phyloP scores from a whole-genome alignment of 768 basidiomycete species.

The Boletus edulis region DNA sequence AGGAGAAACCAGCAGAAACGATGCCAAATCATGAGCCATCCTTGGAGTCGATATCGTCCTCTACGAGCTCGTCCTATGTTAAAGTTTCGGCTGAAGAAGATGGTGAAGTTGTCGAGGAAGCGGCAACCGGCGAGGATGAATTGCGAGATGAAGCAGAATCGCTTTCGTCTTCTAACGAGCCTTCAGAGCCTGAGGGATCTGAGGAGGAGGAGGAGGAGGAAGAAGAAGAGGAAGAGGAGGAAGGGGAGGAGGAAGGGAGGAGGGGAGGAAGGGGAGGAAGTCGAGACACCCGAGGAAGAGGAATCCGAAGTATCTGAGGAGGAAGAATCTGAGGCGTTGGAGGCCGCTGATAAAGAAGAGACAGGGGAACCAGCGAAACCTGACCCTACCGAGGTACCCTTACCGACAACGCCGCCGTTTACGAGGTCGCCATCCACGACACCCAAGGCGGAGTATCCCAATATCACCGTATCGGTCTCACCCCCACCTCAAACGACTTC shows the following conservation, averaged over 20 bases:
- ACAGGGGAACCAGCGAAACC: constrained; percentile 12
- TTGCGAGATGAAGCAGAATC: constrained; percentile 30
- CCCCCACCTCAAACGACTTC: constrained; percentile 30
- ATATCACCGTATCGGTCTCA: constrained; percentile 35
- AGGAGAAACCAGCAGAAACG: constrained; percentile 10
- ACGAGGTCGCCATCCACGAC: constrained; percentile 58
- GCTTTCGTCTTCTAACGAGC: too few relatives aligned
- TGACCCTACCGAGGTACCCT: constrained; percentile 23
- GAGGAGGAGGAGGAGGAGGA: too few relatives aligned
- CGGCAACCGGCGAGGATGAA: constrained; percentile 25
- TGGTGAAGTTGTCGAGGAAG: constrained; percentile 17
- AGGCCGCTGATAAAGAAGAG: constrained; percentile 18
- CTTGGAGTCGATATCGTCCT: constrained; percentile 39
- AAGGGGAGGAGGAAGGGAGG: neutral
- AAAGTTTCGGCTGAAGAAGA: constrained; percentile 36
- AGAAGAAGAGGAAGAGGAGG: too few relatives aligned
- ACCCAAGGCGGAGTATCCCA: constrained; percentile 52
- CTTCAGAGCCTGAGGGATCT: too few relatives aligned
- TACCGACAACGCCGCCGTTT: constrained; percentile 32
- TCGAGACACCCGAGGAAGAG: neutral
- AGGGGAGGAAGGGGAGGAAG: constrained; percentile 9
- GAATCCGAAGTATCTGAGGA: constrained; percentile 5
- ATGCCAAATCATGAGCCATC: constrained; percentile 14
- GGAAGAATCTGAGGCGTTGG: constrained; percentile 1
- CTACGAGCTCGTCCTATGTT: constrained; percentile 46